phyloP scores from a whole-genome alignment of 495 filamentous ascomycete species.

The Lepidopterella palustris region DNA sequence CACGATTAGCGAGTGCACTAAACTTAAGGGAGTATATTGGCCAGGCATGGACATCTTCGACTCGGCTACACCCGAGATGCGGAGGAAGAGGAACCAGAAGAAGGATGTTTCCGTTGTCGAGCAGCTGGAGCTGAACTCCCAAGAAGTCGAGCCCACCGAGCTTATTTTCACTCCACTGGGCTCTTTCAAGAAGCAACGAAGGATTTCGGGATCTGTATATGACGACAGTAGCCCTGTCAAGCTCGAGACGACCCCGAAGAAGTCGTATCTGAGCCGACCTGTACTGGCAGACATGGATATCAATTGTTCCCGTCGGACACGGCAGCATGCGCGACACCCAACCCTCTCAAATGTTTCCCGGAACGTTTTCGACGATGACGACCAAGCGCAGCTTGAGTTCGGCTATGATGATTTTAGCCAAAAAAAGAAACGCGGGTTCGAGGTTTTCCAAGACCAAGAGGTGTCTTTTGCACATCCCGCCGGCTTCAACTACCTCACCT shows the following conservation, averaged over 20 bases:
- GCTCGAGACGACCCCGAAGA: slow-evolving; percentile 13
- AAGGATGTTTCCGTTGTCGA: slow-evolving; percentile 66
- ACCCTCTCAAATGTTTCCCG: slow-evolving; percentile 4
- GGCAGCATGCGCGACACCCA: slow-evolving; percentile 4
- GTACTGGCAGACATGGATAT: slow-evolving; percentile 23
- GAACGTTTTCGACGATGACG: slow-evolving; percentile 15
- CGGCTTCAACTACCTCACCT: slow-evolving; percentile 26
- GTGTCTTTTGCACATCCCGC: slow-evolving; percentile 32
- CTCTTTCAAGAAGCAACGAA: slow-evolving; percentile 48
- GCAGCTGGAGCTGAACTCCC: slow-evolving; percentile 63
- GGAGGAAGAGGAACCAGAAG: slow-evolving; percentile 77
- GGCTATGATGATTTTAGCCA: slow-evolving; percentile 9
- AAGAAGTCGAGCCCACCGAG: slow-evolving; percentile 62
- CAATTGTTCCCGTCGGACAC: slow-evolving; percentile 18
- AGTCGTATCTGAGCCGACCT: slow-evolving; percentile 15
- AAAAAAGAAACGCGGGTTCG: slow-evolving; percentile 24
- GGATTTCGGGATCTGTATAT: slow-evolving; percentile 45
- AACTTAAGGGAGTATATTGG: slow-evolving; percentile 70
- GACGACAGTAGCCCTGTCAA: slow-evolving; percentile 30
- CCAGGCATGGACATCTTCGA: slow-evolving; percentile 89
- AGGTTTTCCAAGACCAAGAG: slow-evolving; percentile 30
- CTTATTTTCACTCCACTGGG: slow-evolving; percentile 55
- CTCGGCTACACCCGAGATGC: slow-evolving; percentile 68
- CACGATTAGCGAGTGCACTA: slow-evolving; percentile 35
- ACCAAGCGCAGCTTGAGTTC: slow-evolving; percentile 8